Percentiles rank a stretch among this genome's conserved stretches.
Conservation (phyloP, 2,329 filamentous ascomycete species). For the Penicillium freii region DNA sequence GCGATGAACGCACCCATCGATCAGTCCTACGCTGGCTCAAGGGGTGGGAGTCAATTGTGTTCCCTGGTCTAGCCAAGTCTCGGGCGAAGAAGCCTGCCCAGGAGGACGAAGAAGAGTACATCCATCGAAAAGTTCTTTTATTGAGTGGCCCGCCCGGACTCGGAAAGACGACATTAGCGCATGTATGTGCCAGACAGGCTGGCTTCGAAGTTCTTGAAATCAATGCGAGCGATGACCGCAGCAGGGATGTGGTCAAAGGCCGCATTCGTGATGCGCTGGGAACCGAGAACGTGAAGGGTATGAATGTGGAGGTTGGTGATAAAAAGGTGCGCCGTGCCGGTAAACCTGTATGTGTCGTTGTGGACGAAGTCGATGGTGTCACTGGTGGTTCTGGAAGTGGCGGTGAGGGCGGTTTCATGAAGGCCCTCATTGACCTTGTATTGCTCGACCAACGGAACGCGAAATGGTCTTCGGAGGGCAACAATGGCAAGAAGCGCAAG, state of each 20-base stretch:
- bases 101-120: slow-evolving; percentile 64
- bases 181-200: slow-evolving; percentile 92
- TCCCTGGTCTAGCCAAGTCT: slow-evolving; percentile 68
- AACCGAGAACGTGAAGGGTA: slow-evolving; percentile 85
- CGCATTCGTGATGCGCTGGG: slow-evolving; percentile 87
- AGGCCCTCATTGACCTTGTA: slow-evolving; percentile 87
- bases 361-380: slow-evolving; percentile 96
- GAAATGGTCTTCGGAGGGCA: slow-evolving; percentile 30
- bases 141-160: slow-evolving; percentile 88
- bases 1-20: slow-evolving; percentile 90
- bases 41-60: slow-evolving; percentile 88
- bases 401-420: slow-evolving; percentile 92
- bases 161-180: slow-evolving; percentile 92
- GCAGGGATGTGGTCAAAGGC: slow-evolving; percentile 82
- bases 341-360: slow-evolving; percentile 85
- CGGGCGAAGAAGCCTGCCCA: slow-evolving; percentile 52
- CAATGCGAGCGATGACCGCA: slow-evolving; percentile 95
- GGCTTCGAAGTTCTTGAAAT: slow-evolving; percentile 97
- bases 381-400: slow-evolving; percentile 73
- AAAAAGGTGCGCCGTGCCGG: slow-evolving; percentile 66
- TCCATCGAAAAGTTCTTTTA: slow-evolving; percentile 83
- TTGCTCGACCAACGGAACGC: slow-evolving; percentile 81
- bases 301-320: slow-evolving; percentile 48
- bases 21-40: slow-evolving; percentile 91
- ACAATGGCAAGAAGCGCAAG: slow-evolving; percentile 55